phyloP scores from a whole-genome alignment of 495 filamentous ascomycete species.

The Glarea lozoyensis region DNA sequence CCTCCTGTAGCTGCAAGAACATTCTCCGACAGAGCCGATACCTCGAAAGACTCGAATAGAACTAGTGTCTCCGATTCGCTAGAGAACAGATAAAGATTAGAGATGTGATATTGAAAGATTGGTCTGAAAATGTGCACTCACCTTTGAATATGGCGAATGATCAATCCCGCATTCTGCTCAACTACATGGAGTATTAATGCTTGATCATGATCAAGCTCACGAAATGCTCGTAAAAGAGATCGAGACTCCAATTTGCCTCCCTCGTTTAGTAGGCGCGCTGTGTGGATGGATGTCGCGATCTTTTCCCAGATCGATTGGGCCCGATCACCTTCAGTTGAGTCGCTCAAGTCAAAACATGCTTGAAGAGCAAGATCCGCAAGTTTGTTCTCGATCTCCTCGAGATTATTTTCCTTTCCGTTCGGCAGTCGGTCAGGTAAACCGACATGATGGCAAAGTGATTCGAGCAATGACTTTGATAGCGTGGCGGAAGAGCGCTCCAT shows the following conservation, averaged over 20 bases:
- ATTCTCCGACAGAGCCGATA: slow-evolving; percentile 32
- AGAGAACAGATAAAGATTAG: not conserved
- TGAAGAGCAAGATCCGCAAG: not conserved
- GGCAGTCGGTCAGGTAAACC: slow-evolving; percentile 3
- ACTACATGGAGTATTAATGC: slow-evolving; percentile 1
- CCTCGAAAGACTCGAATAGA: slow-evolving; percentile 42
- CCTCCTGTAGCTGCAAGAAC: slow-evolving; percentile 33
- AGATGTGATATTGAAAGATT: not conserved
- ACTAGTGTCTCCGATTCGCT: slow-evolving; percentile 17
- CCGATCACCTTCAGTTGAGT: not conserved
- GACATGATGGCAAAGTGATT: slow-evolving; percentile 1
- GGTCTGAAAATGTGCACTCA: not conserved
- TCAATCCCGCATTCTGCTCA: slow-evolving; percentile 5
- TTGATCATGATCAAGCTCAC: not conserved
- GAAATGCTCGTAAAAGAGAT: slow-evolving; percentile 1
- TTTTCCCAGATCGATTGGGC: not conserved
- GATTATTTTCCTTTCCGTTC: not conserved
- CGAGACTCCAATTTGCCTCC: not conserved
- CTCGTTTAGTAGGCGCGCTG: not conserved
- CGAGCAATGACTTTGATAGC: too few relatives aligned
- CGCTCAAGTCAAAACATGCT: not conserved
- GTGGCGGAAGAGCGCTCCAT: too few relatives aligned
- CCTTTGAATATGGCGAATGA: not conserved
- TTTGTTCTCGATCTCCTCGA: not conserved
- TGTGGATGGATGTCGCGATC: not conserved